A percentile compares a stretch with the other conserved stretches of the same genome.
Evolutionary conservation across 78 protist genomes (phyloP).

Genomic region (Pelomyxa schiedti): DNA sequence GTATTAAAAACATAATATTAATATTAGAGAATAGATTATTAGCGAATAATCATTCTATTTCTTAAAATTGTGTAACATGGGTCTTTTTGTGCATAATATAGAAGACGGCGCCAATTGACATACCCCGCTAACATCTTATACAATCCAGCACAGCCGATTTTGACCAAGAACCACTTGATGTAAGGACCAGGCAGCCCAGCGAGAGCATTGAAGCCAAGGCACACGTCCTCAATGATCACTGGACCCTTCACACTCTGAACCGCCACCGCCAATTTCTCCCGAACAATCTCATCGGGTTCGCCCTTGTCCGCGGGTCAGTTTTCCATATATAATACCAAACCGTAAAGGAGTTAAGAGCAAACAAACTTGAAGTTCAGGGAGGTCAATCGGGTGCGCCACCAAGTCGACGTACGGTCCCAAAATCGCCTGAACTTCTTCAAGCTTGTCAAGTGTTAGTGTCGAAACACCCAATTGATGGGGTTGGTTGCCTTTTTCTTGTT

Average conservation of each 20-base stretch:
- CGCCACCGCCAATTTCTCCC: not conserved
- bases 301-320: too few species aligned
- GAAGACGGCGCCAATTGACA: too few species aligned
- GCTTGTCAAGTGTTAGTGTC: too few species aligned
- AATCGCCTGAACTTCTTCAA: not conserved
- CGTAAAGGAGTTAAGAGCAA: too few species aligned
- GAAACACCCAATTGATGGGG: too few species aligned
- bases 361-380: not conserved
- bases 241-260: slow-evolving; percentile 15
- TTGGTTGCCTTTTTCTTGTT: too few species aligned
- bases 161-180: slow-evolving; percentile 71
- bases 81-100: too few species aligned
- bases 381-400: not conserved
- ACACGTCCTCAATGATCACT: slow-evolving; percentile 62
- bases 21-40: too few species aligned
- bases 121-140: not conserved
- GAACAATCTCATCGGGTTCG: not conserved
- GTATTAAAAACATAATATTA: too few species aligned
- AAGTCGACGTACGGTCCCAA: not conserved
- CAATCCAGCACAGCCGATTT: slow-evolving; percentile 17
- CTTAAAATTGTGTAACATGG: too few species aligned
- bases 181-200: slow-evolving; percentile 71
- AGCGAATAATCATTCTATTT: too few species aligned
- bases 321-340: too few species aligned
- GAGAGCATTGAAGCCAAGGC: slow-evolving; percentile 69